phyloP scores from a whole-genome alignment of 805 yeast genomes.

The Schizosaccharomyces lindneri region DNA sequence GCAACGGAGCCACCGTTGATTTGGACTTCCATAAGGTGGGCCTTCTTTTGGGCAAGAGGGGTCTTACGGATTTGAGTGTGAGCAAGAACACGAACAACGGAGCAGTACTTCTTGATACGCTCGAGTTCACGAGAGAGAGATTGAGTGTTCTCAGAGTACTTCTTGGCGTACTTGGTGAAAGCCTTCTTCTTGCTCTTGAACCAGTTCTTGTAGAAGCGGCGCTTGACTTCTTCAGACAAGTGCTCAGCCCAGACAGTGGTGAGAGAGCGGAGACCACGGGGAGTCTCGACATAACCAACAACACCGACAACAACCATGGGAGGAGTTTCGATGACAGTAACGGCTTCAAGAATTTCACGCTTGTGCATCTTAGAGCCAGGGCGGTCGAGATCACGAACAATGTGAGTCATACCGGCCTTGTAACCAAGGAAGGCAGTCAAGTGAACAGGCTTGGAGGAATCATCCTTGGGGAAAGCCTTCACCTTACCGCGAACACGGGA shows the following conservation, averaged over 20 bases:
- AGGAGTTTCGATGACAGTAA: conserved; percentile 97
- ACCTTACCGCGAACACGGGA: conserved; percentile 95
- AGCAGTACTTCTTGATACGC: conserved; percentile 93
- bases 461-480: conserved; percentile 98
- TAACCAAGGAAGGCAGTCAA: conserved; percentile 85
- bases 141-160: conserved; percentile 59
- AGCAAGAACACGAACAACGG: conserved; percentile 95
- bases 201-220: conserved; percentile 99
- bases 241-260: conserved; percentile 99
- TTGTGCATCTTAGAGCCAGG: conserved; percentile 99
- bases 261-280: conserved; percentile 98
- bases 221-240: conserved; percentile 94
- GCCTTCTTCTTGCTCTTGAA: conserved; percentile 99
- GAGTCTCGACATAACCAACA: conserved; percentile 99
- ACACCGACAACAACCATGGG: conserved; percentile 98
- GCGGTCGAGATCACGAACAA: conserved; percentile 98
- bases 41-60: conserved; percentile 97
- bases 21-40: conserved; percentile 98
- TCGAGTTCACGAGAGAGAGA: conserved; percentile 88
- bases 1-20: conserved; percentile 96
- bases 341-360: conserved; percentile 99
- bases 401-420: conserved; percentile 98
- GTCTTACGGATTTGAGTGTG: conserved; percentile 99
- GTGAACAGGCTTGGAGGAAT: conserved; percentile 90
- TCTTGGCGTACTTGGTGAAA: conserved; percentile 97